Percentiles rank a stretch among this genome's conserved stretches.
phyloP scores from a whole-genome alignment of 1,284 basidiomycete species.

The Ustilago crameri region DNA sequence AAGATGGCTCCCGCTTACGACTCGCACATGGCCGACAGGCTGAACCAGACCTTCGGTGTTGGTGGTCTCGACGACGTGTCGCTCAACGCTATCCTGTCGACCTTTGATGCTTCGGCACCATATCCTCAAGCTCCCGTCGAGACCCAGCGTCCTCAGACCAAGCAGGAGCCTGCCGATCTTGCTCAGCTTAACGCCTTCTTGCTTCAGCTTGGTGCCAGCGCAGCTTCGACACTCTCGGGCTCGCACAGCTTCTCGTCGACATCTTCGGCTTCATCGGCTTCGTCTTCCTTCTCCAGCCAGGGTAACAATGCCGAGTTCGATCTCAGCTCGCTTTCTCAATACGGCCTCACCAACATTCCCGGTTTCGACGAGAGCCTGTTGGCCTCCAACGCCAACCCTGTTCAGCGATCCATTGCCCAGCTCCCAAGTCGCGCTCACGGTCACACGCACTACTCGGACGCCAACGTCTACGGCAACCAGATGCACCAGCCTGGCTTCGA shows the following conservation, averaged over 20 bases:
- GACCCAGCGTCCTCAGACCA: slow-evolving; percentile 69
- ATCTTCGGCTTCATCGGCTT: slow-evolving; percentile 19
- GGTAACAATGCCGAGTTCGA: slow-evolving; percentile 48
- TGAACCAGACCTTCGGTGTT: slow-evolving; percentile 57
- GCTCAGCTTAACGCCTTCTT: slow-evolving; percentile 67
- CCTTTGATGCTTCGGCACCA: slow-evolving; percentile 29
- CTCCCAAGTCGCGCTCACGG: slow-evolving; percentile 44
- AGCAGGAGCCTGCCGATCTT: slow-evolving; percentile 66
- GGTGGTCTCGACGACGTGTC: slow-evolving; percentile 53
- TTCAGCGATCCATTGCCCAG: slow-evolving; percentile 50
- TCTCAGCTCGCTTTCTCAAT: slow-evolving; percentile 50
- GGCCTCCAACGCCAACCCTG: slow-evolving; percentile 4
- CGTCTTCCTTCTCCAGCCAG: slow-evolving; percentile 39
- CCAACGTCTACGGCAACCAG: slow-evolving; percentile 17
- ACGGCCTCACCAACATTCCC: slow-evolving; percentile 59
- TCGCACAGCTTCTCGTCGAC: slow-evolving; percentile 38
- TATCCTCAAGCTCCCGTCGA: slow-evolving; percentile 18
- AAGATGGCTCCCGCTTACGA: slow-evolving; percentile 63
- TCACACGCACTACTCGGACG: slow-evolving; percentile 32
- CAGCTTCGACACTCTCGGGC: slow-evolving; percentile 47
- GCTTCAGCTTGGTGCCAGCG: slow-evolving; percentile 65
- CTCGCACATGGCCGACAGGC: slow-evolving; percentile 60
- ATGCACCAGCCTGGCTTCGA: slow-evolving; percentile 50
- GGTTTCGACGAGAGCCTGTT: slow-evolving; percentile 60
- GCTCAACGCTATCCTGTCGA: slow-evolving; percentile 52